A percentile compares a stretch with the other conserved stretches of the same genome.
Evolutionary conservation across 225 moss, liverwort and hornwort genomes (phyloP).

Genomic region (Antitrichia curtipendula): DNA sequence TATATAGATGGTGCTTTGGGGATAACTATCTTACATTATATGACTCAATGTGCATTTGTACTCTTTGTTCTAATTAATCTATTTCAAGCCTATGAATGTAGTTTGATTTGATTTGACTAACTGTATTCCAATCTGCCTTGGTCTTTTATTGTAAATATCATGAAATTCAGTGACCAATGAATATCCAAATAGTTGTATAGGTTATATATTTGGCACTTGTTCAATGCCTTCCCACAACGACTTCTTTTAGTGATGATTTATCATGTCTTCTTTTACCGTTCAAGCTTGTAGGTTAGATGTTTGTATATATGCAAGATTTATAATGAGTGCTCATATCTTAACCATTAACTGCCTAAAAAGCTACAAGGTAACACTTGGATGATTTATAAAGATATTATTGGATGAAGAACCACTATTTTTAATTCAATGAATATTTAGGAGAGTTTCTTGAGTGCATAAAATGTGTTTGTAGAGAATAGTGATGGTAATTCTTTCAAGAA

Average conservation of each 20-base stretch:
- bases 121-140: too few species aligned
- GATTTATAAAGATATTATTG: background rate
- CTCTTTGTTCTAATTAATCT: too few species aligned
- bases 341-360: background rate
- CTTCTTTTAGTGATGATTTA: background rate
- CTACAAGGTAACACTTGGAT: background rate
- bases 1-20: fast-evolving
- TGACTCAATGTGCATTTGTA: too few species aligned
- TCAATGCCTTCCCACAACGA: background rate
- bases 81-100: too few species aligned
- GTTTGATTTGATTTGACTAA: too few species aligned
- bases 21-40: too few species aligned
- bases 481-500: background rate
- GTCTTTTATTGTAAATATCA: too few species aligned
- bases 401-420: background rate
- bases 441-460: background rate
- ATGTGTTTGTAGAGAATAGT: background rate
- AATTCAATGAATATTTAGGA: background rate
- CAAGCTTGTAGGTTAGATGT: background rate
- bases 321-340: background rate
- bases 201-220: background rate
- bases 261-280: background rate
- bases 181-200: too few species aligned
- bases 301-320: background rate
- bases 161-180: too few species aligned